Conservation (phyloP, 768 basidiomycete species). For the Boletus sp. region DNA sequence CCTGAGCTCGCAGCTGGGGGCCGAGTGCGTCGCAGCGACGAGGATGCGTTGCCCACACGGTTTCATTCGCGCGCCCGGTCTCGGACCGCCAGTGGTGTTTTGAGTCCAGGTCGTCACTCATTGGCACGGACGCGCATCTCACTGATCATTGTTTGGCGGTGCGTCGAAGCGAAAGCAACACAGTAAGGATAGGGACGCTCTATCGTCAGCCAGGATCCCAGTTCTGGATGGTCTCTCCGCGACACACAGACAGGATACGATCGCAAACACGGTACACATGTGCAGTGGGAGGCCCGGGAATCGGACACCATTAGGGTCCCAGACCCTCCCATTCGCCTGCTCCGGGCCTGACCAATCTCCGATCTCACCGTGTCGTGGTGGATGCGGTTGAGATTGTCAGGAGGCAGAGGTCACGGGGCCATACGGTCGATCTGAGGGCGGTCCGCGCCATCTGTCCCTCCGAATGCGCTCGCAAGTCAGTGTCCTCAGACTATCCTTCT, state of each 20-base stretch:
- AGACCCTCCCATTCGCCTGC: no score
- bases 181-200: background rate
- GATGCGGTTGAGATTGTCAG: slow-evolving; percentile 25
- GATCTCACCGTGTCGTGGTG: slow-evolving; percentile 8
- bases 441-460: no score
- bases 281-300: no score
- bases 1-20: background rate
- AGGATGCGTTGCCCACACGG: slow-evolving; percentile 10
- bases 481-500: slow-evolving; percentile 4
- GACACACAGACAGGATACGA: background rate
- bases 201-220: background rate
- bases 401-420: no score
- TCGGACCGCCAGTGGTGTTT: background rate
- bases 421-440: no score
- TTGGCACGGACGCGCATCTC: background rate
- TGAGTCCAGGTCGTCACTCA: background rate
- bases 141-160: background rate
- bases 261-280: no score
- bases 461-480: background rate
- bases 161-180: background rate
- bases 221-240: background rate
- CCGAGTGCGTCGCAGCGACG: background rate
- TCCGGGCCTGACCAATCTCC: no score
- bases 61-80: background rate
- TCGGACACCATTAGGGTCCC: no score